phyloP scores from a whole-genome alignment of 129 eudicot species.

The Scalesia atractyloides region DNA sequence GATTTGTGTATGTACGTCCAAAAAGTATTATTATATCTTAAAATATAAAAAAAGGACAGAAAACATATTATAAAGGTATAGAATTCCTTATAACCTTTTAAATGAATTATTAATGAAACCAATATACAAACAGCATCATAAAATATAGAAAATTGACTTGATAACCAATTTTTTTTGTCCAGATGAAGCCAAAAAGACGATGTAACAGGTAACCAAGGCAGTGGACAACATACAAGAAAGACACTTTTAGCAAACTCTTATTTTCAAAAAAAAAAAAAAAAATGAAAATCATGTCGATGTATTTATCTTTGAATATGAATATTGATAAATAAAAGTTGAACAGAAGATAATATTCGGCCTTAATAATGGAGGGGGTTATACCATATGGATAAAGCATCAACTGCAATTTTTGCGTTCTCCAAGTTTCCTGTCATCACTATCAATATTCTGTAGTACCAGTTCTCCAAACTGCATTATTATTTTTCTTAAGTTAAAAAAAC shows the following conservation, averaged over 20 bases:
- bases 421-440: conserved; percentile 86
- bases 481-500: neutral
- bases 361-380: neutral
- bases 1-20: no score
- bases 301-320: neutral
- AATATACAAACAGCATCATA: neutral
- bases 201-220: conserved; percentile 1
- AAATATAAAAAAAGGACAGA: neutral
- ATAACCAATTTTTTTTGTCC: neutral
- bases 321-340: neutral
- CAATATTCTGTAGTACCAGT: conserved; percentile 79
- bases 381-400: conserved; percentile 91
- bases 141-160: neutral
- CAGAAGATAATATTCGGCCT: neutral
- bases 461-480: conserved; percentile 64
- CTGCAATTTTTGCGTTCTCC: conserved; percentile 69
- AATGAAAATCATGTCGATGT: neutral
- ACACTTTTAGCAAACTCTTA: neutral
- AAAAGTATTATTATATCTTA: neutral
- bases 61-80: neutral
- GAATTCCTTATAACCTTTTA: neutral
- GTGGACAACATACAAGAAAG: conserved; percentile 17
- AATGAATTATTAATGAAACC: neutral
- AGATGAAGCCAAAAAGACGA: conserved; percentile 11
- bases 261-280: neutral